phyloP scores from a whole-genome alignment of 2,329 filamentous ascomycete genomes.

The Scolecobasidium constrictum region DNA sequence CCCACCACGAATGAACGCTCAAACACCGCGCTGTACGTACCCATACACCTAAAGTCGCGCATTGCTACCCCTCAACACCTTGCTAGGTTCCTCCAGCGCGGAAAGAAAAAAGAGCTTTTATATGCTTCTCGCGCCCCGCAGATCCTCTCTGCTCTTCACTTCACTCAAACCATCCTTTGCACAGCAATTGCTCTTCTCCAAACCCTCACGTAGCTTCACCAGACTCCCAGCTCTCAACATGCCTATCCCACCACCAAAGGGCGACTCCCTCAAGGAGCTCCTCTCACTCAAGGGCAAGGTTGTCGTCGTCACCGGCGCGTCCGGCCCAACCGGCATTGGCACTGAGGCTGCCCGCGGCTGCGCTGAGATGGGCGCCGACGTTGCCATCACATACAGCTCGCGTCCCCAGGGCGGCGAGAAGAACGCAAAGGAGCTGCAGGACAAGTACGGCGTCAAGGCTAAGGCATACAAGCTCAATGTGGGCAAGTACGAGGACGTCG shows the following conservation, averaged over 20 bases:
- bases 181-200: neutral
- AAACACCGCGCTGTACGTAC: neutral
- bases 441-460: slow-evolving; percentile 6
- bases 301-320: slow-evolving; percentile 41
- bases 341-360: slow-evolving; percentile 55
- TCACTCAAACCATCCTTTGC: neutral
- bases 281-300: slow-evolving; percentile 43
- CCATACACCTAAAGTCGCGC: neutral
- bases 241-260: slow-evolving; percentile 47
- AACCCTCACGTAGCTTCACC: too few relatives aligned
- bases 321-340: slow-evolving; percentile 56
- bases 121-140: neutral
- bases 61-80: neutral
- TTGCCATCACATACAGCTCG: slow-evolving; percentile 57
- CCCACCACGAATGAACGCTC: neutral
- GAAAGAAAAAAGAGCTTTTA: too few relatives aligned
- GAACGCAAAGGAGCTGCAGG: slow-evolving; percentile 40
- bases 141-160: neutral
- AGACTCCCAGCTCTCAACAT: slow-evolving; percentile 28
- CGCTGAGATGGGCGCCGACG: slow-evolving; percentile 52
- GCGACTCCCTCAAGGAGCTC: slow-evolving; percentile 46
- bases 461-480: slow-evolving; percentile 8
- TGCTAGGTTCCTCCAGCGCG: too few relatives aligned
- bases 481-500: slow-evolving; percentile 19
- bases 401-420: slow-evolving; percentile 51